Conservation (phyloP, 495 filamentous ascomycete genomes). For the Monascus purpureus region DNA sequence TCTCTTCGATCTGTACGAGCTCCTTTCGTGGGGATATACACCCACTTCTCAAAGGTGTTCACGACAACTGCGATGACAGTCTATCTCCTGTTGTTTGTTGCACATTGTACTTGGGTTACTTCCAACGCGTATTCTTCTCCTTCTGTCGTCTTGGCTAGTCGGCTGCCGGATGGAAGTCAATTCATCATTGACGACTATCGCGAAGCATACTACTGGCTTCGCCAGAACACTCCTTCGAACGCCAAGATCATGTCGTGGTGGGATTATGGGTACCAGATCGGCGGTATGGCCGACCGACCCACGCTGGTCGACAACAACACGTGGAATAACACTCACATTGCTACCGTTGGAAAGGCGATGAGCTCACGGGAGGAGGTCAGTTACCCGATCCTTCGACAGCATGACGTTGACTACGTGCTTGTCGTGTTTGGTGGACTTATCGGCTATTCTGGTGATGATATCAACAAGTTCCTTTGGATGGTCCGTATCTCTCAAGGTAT, state of each 20-base stretch:
- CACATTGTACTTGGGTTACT: constrained; percentile 98
- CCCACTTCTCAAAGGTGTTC: constrained; percentile 59
- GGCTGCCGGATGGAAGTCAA: constrained; percentile 86
- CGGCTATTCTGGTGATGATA: constrained; percentile 98
- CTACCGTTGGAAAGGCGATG: constrained; percentile 99
- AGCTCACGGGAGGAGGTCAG: constrained; percentile 93
- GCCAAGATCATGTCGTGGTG: constrained; percentile 99
- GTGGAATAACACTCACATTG: constrained; percentile 99
- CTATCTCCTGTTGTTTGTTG: constrained; percentile 86
- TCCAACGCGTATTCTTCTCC: constrained; percentile 98
- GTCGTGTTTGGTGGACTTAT: constrained; percentile 94
- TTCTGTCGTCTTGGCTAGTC: constrained; percentile 88
- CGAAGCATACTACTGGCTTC: constrained; percentile 99
- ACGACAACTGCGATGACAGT: constrained; percentile 55
- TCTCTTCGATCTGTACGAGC: constrained; percentile 54
- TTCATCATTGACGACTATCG: constrained; percentile 99
- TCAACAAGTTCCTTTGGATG: constrained; percentile 99
- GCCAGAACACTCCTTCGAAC: constrained; percentile 86
- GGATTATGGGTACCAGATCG: constrained; percentile 99
- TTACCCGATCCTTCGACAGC: constrained; percentile 95
- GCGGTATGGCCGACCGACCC: constrained; percentile 96
- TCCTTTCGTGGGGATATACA: constrained; percentile 74
- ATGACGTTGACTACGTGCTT: constrained; percentile 97
- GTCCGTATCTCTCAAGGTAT: constrained; percentile 98
- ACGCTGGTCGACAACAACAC: constrained; percentile 99